Percentiles rank a stretch among this genome's conserved stretches.
phyloP scores from a whole-genome alignment of 2,329 filamentous ascomycete species.

The Phialophora tarda region DNA sequence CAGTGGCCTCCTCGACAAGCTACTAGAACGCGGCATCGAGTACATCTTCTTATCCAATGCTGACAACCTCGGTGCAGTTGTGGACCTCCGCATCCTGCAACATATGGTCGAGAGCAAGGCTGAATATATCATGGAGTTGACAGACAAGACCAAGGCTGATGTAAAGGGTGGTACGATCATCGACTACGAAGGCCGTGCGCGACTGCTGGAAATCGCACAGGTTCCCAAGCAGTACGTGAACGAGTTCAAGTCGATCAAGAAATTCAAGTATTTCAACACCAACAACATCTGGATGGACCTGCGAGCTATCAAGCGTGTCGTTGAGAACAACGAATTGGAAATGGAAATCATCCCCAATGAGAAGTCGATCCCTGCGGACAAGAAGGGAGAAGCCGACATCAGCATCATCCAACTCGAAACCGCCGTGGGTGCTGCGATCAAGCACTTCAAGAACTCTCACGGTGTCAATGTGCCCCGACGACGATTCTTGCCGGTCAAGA shows the following conservation, averaged over 20 bases:
- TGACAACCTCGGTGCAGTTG: constrained; percentile 96
- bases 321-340: constrained; percentile 96
- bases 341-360: constrained; percentile 99
- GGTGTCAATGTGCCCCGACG: constrained; percentile 98
- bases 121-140: constrained; percentile 99
- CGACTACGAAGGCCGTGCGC: constrained; percentile 95
- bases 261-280: constrained; percentile 99
- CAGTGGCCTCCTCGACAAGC: constrained; percentile 95
- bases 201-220: constrained; percentile 97
- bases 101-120: constrained; percentile 98
- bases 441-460: constrained; percentile 97
- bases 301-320: constrained; percentile 95
- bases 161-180: constrained; percentile 99
- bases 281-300: constrained; percentile 99
- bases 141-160: constrained; percentile 99
- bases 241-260: constrained; percentile 99
- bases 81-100: constrained; percentile 96
- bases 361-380: constrained; percentile 97
- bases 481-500: constrained; percentile 99
- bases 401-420: constrained; percentile 98
- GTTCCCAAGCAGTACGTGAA: constrained; percentile 99
- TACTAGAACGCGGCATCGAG: constrained; percentile 92
- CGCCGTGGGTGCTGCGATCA: constrained; percentile 95
- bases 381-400: constrained; percentile 99
- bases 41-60: constrained; percentile 99